Evolutionary conservation across 2,329 filamentous ascomycete genomes (phyloP).

Genomic region (Exophiala viscosa): DNA sequence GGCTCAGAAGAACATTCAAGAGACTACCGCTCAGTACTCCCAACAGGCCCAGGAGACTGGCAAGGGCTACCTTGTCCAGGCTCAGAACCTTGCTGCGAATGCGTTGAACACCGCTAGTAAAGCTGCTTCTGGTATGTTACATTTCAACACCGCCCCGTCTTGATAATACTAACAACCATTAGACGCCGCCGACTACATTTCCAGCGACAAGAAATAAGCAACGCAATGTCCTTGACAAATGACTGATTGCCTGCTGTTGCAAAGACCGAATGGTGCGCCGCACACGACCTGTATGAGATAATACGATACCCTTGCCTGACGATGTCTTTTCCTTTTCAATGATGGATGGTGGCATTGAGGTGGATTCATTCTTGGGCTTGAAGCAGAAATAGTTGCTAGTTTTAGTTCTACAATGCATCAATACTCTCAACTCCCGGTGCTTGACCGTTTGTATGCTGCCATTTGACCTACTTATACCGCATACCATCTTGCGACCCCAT

Average conservation of each 20-base stretch:
- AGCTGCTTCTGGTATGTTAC: conserved; percentile 17
- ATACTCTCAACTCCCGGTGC: not conserved
- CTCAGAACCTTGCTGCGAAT: conserved; percentile 23
- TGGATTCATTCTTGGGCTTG: not conserved
- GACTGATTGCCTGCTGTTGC: not conserved
- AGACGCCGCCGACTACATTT: conserved; percentile 26
- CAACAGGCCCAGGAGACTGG: conserved; percentile 8
- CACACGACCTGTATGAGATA: not conserved
- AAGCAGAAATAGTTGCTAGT: not conserved
- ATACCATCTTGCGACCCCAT: no score
- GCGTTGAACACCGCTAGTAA: conserved; percentile 27
- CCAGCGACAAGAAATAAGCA: conserved; percentile 24
- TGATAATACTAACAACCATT: conserved; percentile 9
- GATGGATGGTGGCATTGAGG: not conserved
- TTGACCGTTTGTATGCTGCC: no score
- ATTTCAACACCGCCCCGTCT: not conserved
- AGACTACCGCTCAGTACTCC: not conserved
- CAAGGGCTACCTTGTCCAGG: conserved; percentile 20
- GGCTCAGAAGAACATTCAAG: not conserved
- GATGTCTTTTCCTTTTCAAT: not conserved
- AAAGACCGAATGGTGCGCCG: not conserved
- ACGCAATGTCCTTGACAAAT: not conserved
- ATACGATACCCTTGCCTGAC: not conserved
- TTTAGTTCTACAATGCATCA: conserved; percentile 3
- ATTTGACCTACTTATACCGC: no score